A percentile compares a stretch with the other conserved stretches of the same genome.
These are phyloP conservation scores for Asterochloris sp. DNA, from an alignment of 139 green algal genomes.

Conservation along the genomic window DNA sequence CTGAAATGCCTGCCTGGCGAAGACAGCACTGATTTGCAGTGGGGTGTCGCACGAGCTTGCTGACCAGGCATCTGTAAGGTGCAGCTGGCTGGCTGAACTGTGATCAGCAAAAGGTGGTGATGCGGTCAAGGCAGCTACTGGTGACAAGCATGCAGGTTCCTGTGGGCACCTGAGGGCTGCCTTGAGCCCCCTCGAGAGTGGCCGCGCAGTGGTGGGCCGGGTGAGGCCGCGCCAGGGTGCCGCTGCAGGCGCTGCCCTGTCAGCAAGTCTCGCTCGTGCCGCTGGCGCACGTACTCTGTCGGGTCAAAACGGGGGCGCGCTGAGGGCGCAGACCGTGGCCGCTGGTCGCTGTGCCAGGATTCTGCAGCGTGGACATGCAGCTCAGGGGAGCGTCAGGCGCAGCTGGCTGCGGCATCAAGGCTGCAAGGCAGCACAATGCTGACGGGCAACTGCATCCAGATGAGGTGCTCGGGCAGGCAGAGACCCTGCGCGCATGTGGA, in stretches of 20 bases:
- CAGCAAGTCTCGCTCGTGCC: conserved; percentile 23
- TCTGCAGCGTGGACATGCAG: no score
- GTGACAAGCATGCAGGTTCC: not conserved
- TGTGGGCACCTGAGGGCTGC: conserved; percentile 2
- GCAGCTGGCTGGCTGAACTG: not conserved
- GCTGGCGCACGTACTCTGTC: conserved; percentile 64
- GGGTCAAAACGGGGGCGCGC: conserved; percentile 64
- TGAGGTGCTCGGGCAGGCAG: no score
- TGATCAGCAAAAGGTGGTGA: not conserved
- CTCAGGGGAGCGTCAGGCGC: no score
- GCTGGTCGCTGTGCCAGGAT: no score
- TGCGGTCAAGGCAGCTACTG: not conserved
- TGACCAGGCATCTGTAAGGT: not conserved
- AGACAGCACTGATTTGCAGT: no score
- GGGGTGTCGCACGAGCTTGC: not conserved
- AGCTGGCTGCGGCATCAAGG: no score
- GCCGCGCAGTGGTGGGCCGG: not conserved
- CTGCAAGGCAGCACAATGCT: no score
- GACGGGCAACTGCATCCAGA: no score
- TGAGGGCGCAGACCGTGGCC: conserved; percentile 16
- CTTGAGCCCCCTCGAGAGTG: conserved; percentile 2
- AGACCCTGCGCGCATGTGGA: no score
- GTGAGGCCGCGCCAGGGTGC: not conserved
- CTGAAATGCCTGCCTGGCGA: no score
- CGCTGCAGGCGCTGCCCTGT: conserved; percentile 18